Base-by-base conservation (phyloP, 2,329 filamentous ascomycete genomes). In the Knufia petricola region DNA sequence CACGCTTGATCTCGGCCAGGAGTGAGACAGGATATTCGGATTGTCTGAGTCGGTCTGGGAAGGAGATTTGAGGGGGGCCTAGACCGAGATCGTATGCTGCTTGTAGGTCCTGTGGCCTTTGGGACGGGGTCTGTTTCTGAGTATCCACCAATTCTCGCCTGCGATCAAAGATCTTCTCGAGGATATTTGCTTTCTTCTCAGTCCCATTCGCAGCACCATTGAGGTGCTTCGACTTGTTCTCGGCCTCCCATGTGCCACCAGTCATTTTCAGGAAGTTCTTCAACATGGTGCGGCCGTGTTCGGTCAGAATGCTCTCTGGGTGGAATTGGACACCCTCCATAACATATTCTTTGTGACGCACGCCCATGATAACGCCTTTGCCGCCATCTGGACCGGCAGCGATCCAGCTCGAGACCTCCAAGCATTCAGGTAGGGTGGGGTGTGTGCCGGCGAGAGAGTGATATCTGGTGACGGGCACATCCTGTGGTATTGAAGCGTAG, bases 261-360 rank as follows among this genome's bases (percentile, higher is more conserved):
- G 83, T 85, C 76, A 95, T 82, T 50, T 75, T 76, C 52, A 98
- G 69, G 65, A 98, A 98, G 66, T 96, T 98, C 62, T 81, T 82
- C 63, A 98, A 79, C 86, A 98, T 95, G 30, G 77, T 69, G 30
- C 89, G 82, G 2, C 94, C 92, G 50, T 92, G 81, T 39, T 85
- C 87, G 0, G 90, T 95, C 45, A 98, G 71, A 50, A 98, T 98
- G 64, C 90, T 96, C 68, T 98, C 92, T 0, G 92, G 92, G 59
- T 98, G 92, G 60, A 96, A 98, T 63, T 98, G 92, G 13, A 98
- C 92, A 34, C 89, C 92, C 66, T 98, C 92, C n/a, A 96, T 76
- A 1, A 86, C 78, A 60, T 83, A 85, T 61, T 92, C 79, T 70
- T 90, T 95, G 72, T 98, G 92, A 39, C 92, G 82, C 39, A 98